A percentile compares a stretch with the other conserved stretches of the same genome.
Conservation (phyloP, 1,284 basidiomycete genomes). For the Singerocomus inundabilis region DNA sequence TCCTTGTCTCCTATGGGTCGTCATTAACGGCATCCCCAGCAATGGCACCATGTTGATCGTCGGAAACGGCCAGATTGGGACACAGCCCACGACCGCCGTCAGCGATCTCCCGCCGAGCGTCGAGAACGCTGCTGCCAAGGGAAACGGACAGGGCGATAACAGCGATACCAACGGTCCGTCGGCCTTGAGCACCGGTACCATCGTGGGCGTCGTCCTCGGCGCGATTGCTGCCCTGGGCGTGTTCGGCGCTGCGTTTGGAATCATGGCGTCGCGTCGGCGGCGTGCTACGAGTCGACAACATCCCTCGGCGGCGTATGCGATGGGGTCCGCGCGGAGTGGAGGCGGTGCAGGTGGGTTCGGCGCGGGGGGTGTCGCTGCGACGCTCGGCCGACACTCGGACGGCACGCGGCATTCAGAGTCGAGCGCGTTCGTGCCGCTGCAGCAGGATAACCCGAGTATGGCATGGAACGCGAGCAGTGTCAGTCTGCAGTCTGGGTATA, state of each 20-base stretch:
- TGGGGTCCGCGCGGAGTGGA: constrained; percentile 30
- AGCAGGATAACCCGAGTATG: constrained; percentile 51
- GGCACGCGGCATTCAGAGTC: constrained; percentile 46
- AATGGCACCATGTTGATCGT: constrained; percentile 74
- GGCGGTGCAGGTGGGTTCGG: constrained; percentile 21
- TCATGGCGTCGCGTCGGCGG: constrained; percentile 46
- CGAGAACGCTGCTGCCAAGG: constrained; percentile 22
- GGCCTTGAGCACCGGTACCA: constrained; percentile 40
- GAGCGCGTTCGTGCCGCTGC: constrained; percentile 58
- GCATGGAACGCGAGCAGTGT: constrained; percentile 50
- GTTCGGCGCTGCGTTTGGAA: constrained; percentile 47
- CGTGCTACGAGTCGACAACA: constrained; percentile 37
- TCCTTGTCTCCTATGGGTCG: constrained; percentile 80
- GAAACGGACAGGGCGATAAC: constrained; percentile 11
- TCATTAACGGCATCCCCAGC: constrained; percentile 80
- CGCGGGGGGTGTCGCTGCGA: constrained; percentile 27
- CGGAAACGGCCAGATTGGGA: constrained; percentile 75
- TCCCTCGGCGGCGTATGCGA: constrained; percentile 37
- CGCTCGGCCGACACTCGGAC: constrained; percentile 15
- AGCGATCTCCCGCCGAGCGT: constrained; percentile 48
- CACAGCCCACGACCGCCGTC: constrained; percentile 52
- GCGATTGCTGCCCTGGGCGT: constrained; percentile 47
- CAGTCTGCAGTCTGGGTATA: constrained; percentile 43
- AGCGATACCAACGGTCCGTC: constrained; percentile 9
- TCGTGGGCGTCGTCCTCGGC: constrained; percentile 53